These are phyloP conservation scores for Cyclocybe aegerita DNA, from an alignment of 768 basidiomycete species.

Conservation along the genomic window DNA sequence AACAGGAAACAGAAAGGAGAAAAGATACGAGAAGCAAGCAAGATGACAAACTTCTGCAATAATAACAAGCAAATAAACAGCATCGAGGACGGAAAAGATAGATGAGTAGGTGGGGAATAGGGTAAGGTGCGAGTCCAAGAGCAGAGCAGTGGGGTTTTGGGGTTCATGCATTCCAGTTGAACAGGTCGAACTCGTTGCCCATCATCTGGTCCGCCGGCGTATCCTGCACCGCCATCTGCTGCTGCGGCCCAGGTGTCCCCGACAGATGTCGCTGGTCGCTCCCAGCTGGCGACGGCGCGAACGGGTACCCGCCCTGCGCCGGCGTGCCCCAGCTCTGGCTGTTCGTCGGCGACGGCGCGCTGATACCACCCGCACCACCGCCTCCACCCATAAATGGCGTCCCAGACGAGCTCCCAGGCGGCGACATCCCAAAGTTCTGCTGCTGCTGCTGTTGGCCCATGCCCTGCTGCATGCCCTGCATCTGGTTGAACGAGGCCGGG, in stretches of 20 bases:
- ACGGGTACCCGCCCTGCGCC: conserved; percentile 35
- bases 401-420: conserved; percentile 36
- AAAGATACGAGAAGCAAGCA: conserved; percentile 17
- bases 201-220: conserved; percentile 42
- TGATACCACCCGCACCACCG: conserved; percentile 21
- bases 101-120: conserved; percentile 2
- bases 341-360: conserved; percentile 30
- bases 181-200: conserved; percentile 53
- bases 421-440: conserved; percentile 39
- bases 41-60: conserved; percentile 22
- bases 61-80: conserved; percentile 31
- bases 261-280: conserved; percentile 49
- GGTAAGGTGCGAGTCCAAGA: conserved; percentile 15
- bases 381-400: conserved; percentile 23
- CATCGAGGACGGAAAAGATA: conserved; percentile 10
- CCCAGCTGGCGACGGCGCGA: conserved; percentile 33
- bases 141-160: conserved; percentile 15
- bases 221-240: conserved; percentile 34
- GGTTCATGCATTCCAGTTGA: conserved; percentile 52
- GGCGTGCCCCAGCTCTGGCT: conserved; percentile 31
- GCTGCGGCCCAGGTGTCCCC: conserved; percentile 46
- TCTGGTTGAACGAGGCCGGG: conserved; percentile 23
- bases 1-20: conserved; percentile 18
- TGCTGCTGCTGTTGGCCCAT: conserved; percentile 17
- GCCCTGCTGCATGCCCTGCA: conserved; percentile 28